A percentile compares a stretch with the other conserved stretches of the same genome.
Evolutionary conservation across 2,329 filamentous ascomycete genomes (phyloP).

Genomic region (Paecilomyces niveus): DNA sequence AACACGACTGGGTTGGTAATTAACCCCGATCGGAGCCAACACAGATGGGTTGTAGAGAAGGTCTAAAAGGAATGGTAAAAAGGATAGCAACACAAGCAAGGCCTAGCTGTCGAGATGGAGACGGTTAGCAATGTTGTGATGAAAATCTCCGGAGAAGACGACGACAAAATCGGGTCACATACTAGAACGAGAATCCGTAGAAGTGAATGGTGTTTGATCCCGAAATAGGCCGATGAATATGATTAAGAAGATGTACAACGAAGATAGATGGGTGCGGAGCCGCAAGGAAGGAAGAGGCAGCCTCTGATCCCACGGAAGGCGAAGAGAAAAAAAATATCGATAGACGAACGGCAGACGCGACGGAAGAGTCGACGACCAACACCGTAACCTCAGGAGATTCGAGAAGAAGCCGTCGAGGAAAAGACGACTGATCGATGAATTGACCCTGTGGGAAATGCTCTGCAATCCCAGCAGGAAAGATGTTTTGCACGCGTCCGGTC

Average conservation of each 20-base stretch:
- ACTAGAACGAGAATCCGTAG: background rate
- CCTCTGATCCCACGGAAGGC: background rate
- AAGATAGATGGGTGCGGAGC: slow-evolving; percentile 4
- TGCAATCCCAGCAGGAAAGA: slow-evolving; percentile 26
- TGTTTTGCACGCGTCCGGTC: slow-evolving; percentile 1
- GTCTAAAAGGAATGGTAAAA: slow-evolving; percentile 4
- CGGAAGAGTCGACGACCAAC: slow-evolving; percentile 11
- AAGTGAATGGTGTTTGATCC: slow-evolving; percentile 1
- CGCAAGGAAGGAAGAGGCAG: background rate
- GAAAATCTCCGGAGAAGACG: background rate
- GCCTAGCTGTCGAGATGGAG: background rate
- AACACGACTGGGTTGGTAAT: background rate
- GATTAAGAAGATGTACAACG: slow-evolving; percentile 10
- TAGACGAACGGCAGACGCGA: slow-evolving; percentile 13
- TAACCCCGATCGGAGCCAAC: background rate
- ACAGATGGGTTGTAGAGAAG: background rate
- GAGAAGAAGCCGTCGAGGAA: slow-evolving; percentile 6
- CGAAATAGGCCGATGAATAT: background rate
- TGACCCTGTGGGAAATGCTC: slow-evolving; percentile 24
- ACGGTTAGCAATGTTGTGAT: background rate
- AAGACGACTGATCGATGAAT: slow-evolving; percentile 9
- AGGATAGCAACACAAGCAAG: slow-evolving; percentile 2
- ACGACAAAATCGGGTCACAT: background rate
- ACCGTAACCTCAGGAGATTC: slow-evolving; percentile 12
- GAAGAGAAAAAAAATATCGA: slow-evolving; percentile 6